Evolutionary conservation across 129 eudicot species (phyloP), one percentile per base, ranked within the genome.

Genomic region (Heracleum sosnowskyi): DNA sequence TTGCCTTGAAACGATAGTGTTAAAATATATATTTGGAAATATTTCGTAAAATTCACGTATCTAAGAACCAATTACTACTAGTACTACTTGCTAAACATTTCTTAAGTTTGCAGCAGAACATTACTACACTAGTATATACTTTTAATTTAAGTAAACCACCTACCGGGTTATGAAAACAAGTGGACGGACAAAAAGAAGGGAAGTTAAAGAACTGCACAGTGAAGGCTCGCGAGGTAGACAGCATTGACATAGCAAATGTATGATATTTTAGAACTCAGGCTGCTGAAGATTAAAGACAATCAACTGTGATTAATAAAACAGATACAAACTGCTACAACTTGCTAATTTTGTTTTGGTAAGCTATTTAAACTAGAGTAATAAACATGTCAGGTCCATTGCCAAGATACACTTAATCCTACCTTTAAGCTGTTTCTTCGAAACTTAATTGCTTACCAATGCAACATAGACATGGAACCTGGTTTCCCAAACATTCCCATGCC

Each of bases 381-480:
- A 49, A 37, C 40, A 37, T 37, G 5, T 17, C 5, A 4, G 24
- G 57, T 49, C 24, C 64, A 8, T 24, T 2, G 62, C 28, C 28
- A n/a, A n/a, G 11, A 57, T 57, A 57, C 31, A 24, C 31, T 57
- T 24, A 55, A 57, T 57, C 31, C 68, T 66, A 66, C 39, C 20
- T 37, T 39, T 24, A 24, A 70, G 68, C 68, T n/a, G 68, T 70
- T 70, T 70, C 76, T 73, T 60, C 1, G 16, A 11, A 60, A 60
- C 68, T 60, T 73, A 2, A 1, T 11, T 41, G 55, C 29, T 72
- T 55, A 10, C 22, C 36, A 57, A 60, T 62, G 72, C 20, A 53
- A 75, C 84, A 73, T 71, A 74, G 73, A 44, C 64, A 64, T 31
- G 62, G 83, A 74, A 64, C 74, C 39, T 77, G 78, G 74, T 63